Evolutionary conservation across 805 yeast genomes (phyloP).

Genomic region (Candida taoyuanica): DNA sequence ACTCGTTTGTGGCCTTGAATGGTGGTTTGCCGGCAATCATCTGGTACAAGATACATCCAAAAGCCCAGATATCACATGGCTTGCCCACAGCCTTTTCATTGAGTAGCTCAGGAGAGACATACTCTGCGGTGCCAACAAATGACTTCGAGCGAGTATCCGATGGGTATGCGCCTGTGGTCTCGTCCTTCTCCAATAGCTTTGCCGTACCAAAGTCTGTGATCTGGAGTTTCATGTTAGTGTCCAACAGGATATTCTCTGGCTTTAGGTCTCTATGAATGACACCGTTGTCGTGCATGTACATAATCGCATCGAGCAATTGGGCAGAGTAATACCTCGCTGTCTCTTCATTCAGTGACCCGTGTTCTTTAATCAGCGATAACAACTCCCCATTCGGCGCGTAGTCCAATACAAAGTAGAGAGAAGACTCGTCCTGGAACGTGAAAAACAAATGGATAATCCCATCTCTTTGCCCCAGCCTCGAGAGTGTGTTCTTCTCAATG

Average conservation of each 20-base stretch:
- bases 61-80: constrained; percentile 98
- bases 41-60: constrained; percentile 93
- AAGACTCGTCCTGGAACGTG: constrained; percentile 74
- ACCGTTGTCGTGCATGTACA: constrained; percentile 69
- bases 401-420: constrained; percentile 70
- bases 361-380: constrained; percentile 58
- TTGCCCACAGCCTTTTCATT: constrained; percentile 78
- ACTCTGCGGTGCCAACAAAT: constrained; percentile 84
- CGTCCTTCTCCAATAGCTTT: constrained; percentile 50
- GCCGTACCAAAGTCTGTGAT: constrained; percentile 88
- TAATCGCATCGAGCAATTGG: constrained; percentile 69
- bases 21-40: constrained; percentile 94
- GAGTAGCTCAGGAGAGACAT: constrained; percentile 75
- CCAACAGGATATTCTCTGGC: constrained; percentile 75
- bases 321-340: constrained; percentile 65
- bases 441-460: constrained; percentile 68
- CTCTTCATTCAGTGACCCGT: constrained; percentile 68
- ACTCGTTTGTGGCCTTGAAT: constrained; percentile 78
- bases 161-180: constrained; percentile 51
- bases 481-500: constrained; percentile 76
- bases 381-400: constrained; percentile 80
- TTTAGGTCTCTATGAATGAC: constrained; percentile 78
- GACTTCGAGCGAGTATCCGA: constrained; percentile 67
- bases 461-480: constrained; percentile 53
- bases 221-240: constrained; percentile 54